These are phyloP conservation scores for Cyclotella choctawhatcheeana DNA, from an alignment of 108 stramenopile species.

Conservation along the genomic window DNA sequence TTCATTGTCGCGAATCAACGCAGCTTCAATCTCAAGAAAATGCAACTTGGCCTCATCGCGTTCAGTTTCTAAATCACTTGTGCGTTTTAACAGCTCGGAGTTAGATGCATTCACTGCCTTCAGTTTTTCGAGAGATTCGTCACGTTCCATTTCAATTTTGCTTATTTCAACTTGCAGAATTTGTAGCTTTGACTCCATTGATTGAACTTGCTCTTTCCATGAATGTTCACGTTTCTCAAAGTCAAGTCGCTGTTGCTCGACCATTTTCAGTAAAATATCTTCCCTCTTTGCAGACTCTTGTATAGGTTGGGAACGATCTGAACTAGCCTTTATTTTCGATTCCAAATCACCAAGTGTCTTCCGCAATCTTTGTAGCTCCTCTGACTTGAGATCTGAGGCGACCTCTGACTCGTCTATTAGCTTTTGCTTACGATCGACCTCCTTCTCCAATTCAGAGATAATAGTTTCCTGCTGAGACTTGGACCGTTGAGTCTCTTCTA, in stretches of 20 bases:
- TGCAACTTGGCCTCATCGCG: neutral
- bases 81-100: neutral
- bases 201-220: neutral
- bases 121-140: neutral
- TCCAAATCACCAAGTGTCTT: slow-evolving; percentile 3
- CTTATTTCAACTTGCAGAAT: neutral
- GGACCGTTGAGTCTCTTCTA: slow-evolving; percentile 14
- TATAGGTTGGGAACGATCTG: neutral
- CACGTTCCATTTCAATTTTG: neutral
- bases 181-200: neutral
- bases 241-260: slow-evolving; percentile 9
- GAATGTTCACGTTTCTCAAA: slow-evolving; percentile 11
- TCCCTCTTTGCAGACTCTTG: slow-evolving; percentile 6
- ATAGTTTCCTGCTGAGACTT: slow-evolving; percentile 1
- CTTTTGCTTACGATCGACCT: slow-evolving; percentile 7
- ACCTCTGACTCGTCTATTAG: slow-evolving; percentile 1
- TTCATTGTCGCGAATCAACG: neutral
- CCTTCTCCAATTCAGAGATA: slow-evolving; percentile 12
- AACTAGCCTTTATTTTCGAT: neutral
- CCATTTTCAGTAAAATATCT: neutral
- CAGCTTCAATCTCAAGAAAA: neutral
- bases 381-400: neutral
- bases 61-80: neutral
- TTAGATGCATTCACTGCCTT: neutral
- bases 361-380: slow-evolving; percentile 5